Conservation (phyloP, 225 moss, liverwort and hornwort species). For the Neckera pumila region DNA sequence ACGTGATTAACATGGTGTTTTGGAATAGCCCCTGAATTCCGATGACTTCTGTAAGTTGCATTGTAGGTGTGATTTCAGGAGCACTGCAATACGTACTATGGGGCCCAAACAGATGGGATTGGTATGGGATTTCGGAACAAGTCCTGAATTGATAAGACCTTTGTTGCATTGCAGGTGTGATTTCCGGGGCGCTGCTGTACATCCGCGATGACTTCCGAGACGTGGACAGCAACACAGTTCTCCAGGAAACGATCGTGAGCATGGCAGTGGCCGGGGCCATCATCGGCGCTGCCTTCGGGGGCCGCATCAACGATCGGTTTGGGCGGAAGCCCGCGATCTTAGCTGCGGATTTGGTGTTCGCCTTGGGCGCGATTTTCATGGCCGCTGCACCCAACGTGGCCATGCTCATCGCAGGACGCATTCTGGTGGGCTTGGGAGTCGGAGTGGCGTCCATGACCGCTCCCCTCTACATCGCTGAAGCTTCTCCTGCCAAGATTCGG, state of each 20-base stretch:
- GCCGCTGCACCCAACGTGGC: constrained; percentile 61
- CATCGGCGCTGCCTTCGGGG: constrained; percentile 66
- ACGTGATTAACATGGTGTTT: background rate
- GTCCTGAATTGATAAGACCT: background rate
- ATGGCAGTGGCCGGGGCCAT: constrained; percentile 88
- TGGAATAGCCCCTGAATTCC: background rate
- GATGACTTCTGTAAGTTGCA: too few species aligned
- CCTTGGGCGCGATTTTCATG: constrained; percentile 66
- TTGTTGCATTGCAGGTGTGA: constrained; percentile 50
- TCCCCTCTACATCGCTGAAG: constrained; percentile 93
- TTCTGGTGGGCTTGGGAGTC: constrained; percentile 85
- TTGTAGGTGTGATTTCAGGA: background rate
- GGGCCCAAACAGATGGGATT: background rate
- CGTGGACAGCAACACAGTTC: constrained; percentile 56
- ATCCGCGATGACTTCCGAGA: constrained; percentile 81
- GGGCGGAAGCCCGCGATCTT: constrained; percentile 67
- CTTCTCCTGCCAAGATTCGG: constrained; percentile 63
- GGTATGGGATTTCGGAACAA: background rate
- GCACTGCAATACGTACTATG: background rate
- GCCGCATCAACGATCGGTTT: constrained; percentile 53
- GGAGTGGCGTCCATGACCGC: constrained; percentile 93
- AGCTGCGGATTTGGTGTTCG: constrained; percentile 60
- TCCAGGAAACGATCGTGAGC: constrained; percentile 90
- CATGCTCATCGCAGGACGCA: constrained; percentile 65
- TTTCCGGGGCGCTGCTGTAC: constrained; percentile 88